Evolutionary conservation across 2,329 filamentous ascomycete species (phyloP).

Genomic region (Penicillium sp.): DNA sequence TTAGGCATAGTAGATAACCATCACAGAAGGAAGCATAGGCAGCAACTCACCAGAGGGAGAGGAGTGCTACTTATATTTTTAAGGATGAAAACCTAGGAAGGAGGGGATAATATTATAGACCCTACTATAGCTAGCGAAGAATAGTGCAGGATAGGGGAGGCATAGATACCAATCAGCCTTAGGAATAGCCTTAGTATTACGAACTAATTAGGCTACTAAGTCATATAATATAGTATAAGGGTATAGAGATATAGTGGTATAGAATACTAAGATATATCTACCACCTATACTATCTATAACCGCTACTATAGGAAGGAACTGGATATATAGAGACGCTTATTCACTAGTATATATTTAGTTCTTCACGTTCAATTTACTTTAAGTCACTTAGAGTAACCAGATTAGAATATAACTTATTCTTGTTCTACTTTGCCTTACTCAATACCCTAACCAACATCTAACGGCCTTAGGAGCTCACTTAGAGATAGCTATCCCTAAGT

Average conservation of each 20-base stretch:
- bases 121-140: neutral
- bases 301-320: neutral
- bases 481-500: no score
- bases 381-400: no score
- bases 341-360: no score
- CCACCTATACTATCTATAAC: neutral
- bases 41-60: neutral
- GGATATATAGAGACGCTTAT: neutral
- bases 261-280: neutral
- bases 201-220: neutral
- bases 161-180: neutral
- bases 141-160: neutral
- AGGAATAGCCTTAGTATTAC: neutral
- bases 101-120: neutral
- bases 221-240: neutral
- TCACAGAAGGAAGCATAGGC: neutral
- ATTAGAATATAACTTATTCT: no score
- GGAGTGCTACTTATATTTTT: neutral
- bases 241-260: neutral
- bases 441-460: no score
- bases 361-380: no score
- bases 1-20: neutral
- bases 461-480: no score
- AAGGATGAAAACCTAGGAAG: neutral
- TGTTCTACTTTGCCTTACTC: no score